Evolutionary conservation across 192 early-diverging fungal species (phyloP), one percentile per base, ranked within the genome.

Genomic region (Cetraspora pellucida): DNA sequence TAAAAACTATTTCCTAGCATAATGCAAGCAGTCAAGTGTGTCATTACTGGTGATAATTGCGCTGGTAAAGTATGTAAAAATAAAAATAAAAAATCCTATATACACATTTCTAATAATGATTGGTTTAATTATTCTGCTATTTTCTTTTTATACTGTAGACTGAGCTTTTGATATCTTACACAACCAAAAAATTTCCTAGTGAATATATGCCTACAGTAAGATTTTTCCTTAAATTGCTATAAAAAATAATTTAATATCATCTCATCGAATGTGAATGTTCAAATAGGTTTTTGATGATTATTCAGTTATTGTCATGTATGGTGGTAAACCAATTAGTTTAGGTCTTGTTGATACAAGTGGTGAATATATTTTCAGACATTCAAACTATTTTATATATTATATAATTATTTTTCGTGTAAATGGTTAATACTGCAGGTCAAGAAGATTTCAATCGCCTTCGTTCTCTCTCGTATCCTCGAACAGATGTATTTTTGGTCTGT

Each of bases 301-400:
- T 89, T 94, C 95, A 67, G 96, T 96, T 27, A 97, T 95, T n/a
- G 95, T 98, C 71, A 98, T 97, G 95, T 97, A 97, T 86, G 96
- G 94, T 68, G 94, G 93, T 79, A 95, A 98, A 81, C 97, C 96
- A 23, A 97, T 96, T 85, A 96, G 94, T 21, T 85, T 98, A 59
- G 96, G 95, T 68, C 87, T 97, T 43, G 96, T 97, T 84, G 96
- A 97, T 91, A 97, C 96, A 64, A 95, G 95, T 69, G 90, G 90
- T 85, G 83, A 55, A 44, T 19, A 11, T 46, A 1, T 23, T 57
- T 10, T 14, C 10, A 44, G 55, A 10, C 37, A 10, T 54, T 76
- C 27, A 13, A 25, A 23, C 21, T 58, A 4, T 68, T 27, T 30
- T 46, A 50, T 64, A 25, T 65, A 14, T 55, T 17, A 5, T 45